Evolutionary conservation across 441 rosid species (phyloP).

Genomic region (Macaranga tanarius): DNA sequence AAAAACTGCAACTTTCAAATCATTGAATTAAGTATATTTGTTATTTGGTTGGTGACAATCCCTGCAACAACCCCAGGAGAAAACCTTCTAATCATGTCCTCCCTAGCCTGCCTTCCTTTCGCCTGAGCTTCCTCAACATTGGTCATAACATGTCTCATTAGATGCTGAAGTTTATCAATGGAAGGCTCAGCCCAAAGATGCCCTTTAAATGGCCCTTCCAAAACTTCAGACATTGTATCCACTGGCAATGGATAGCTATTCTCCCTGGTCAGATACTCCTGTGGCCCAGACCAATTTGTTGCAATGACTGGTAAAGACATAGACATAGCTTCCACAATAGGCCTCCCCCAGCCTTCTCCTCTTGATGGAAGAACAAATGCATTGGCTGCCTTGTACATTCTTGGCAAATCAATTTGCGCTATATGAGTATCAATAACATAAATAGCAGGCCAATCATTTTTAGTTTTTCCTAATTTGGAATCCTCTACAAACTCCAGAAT

Average conservation of each 20-base stretch:
- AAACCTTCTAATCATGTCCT: conserved; percentile 63
- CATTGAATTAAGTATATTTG: conserved; percentile 36
- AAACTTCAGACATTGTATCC: conserved; percentile 57
- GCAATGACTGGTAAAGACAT: conserved; percentile 81
- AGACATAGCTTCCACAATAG: conserved; percentile 84
- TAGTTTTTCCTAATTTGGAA: conserved; percentile 37
- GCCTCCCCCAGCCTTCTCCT: conserved; percentile 94
- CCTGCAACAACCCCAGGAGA: conserved; percentile 65
- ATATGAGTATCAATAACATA: conserved; percentile 65
- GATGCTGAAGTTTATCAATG: conserved; percentile 44
- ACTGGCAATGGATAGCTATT: conserved; percentile 68
- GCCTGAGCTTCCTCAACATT: conserved; percentile 51
- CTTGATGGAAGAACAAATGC: conserved; percentile 80
- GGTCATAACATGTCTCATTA: conserved; percentile 58
- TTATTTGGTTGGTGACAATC: conserved; percentile 49
- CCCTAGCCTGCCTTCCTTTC: conserved; percentile 63
- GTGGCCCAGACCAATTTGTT: conserved; percentile 84
- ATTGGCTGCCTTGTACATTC: conserved; percentile 68
- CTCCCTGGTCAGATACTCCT: conserved; percentile 63
- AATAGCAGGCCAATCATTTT: conserved; percentile 49
- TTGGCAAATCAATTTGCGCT: conserved; percentile 70
- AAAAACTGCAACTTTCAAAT: not conserved
- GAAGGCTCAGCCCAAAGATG: conserved; percentile 87
- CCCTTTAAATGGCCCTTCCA: conserved; percentile 73
- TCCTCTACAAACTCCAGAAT: conserved; percentile 56